Evolutionary conservation across 306 rosid genomes (phyloP), one percentile per base, ranked within the genome.

Genomic region (Acacia melanoxylon): DNA sequence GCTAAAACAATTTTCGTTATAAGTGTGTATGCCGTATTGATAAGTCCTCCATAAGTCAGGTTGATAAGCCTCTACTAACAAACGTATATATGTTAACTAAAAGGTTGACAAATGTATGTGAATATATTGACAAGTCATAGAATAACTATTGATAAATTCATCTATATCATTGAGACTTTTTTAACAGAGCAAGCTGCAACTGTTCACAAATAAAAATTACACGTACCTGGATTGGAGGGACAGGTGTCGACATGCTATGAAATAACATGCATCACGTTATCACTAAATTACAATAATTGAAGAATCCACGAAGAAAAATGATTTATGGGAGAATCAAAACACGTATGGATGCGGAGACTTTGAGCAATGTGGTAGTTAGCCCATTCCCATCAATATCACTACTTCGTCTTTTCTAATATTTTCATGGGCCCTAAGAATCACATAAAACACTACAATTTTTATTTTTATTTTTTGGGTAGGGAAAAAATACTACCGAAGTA

Each of bases 181-280:
- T 33, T 33, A 0, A 31, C 4, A 4, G 37, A 33, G 8, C 0
- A 37, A 5, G 1, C 8, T 37, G 1, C 1, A 37, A 37, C 6
- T 6, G 6, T 37, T 37, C 8, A 5, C 3, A 48, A 3, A 24
- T 10, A 41, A 65, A 51, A 13, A 10, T 46, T 4, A 65, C 73
- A 82, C 78, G 46, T 76, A 73, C 62, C 35, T 48, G 8, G 51
- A 65, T 31, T 74, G 67, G 8, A 54, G n/a, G 45, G 33, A 63
- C 68, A 51, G 13, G 24, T 65, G 75, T 66, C 69, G 4, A 13
- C 61, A 66, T 65, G 2, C 8, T 45, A 59, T 14, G 72, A 14
- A 56, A 20, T 37, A 15, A 3, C 45, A 33, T 66, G 74, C 40
- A 35, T 2, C 41, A 67, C 33, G 5, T 14, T 78, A 25, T 78